These are phyloP conservation scores for Oenanthe javanica DNA, from an alignment of 140 eudicot genomes.

Conservation along the genomic window DNA sequence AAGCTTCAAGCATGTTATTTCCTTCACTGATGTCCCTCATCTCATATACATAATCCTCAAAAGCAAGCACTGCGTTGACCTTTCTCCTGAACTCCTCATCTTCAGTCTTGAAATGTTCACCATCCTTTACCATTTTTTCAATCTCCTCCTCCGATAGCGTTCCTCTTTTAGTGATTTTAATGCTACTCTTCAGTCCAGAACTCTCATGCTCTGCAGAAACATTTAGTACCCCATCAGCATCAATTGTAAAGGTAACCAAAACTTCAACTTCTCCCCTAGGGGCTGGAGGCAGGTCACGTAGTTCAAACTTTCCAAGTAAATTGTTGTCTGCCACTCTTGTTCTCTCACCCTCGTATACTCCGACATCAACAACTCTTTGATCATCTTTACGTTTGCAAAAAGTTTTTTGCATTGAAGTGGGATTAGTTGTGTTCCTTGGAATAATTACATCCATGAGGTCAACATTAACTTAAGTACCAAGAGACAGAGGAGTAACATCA, in stretches of 20 bases:
- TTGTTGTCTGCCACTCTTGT: not conserved
- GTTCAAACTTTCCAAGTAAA: not conserved
- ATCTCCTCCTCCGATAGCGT: not conserved
- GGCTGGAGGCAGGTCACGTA: not conserved
- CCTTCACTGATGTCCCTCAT: not conserved
- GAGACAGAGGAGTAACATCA: conserved; percentile 5
- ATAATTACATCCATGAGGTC: not conserved
- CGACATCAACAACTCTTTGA: not conserved
- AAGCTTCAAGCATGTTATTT: not conserved
- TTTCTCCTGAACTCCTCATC: not conserved
- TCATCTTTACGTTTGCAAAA: not conserved
- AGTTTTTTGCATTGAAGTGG: not conserved
- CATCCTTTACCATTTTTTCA: not conserved
- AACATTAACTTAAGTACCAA: not conserved
- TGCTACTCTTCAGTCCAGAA: not conserved
- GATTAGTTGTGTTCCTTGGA: not conserved
- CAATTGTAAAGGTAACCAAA: not conserved
- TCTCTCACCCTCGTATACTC: conserved; percentile 4
- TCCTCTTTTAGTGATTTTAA: not conserved
- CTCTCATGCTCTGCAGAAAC: not conserved
- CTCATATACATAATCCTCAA: not conserved
- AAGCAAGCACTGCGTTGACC: not conserved
- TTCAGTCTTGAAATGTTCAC: not conserved
- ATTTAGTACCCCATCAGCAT: not conserved
- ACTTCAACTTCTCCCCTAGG: not conserved